Base-by-base conservation (phyloP, 2,329 filamentous ascomycete genomes). In the Talaromyces islandicus region DNA sequence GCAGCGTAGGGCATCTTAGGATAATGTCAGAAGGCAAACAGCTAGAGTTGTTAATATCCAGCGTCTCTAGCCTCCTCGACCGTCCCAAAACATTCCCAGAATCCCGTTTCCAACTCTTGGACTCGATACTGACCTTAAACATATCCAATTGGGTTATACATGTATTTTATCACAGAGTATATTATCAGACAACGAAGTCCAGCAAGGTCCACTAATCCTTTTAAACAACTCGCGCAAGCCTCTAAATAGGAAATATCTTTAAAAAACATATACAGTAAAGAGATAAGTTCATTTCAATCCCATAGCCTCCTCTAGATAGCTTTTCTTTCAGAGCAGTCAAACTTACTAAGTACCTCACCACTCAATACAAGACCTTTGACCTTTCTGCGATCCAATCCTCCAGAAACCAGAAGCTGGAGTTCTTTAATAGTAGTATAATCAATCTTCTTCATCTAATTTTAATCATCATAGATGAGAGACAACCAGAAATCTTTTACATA, bases 171-270 rank as follows among this genome's bases (percentile, higher is more conserved):
- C 1, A 30, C 30, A 10, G 29, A 52, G 19, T 25, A 24, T 10
- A 58, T 53, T 25, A 12, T 50, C 1, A 11, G 24, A 25, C 6
- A 6, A 14, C 14, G 14, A 67, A 60, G 64, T 41, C 53, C 17
- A 38, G 41, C 52, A 48, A 59, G 25, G 12, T 24, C 19, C 19
- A 50, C 19, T 50, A 74, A 65, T 59, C 60, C 64, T 63, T 73
- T 72, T 38, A 74, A 56, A 53, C 56, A 65, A 56, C 71, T 56
- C 24, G 66, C 64, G 43, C 64, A 68, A 25, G 56, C 60, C 64
- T 71, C 64, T 6, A 77, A 60, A 59, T 72, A 76, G 52, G 68
- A 70, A 10, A 76, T 60, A 58, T 77, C 70, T 55, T 72, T 61
- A 60, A 77, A 77, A 63, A 77, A 76, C 38, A 62, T 72, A 58